Percentiles rank a stretch among this genome's conserved stretches.
These are phyloP conservation scores for Aspergillus sp. DNA, from an alignment of 2,329 filamentous ascomycete species.

Conservation along the genomic window DNA sequence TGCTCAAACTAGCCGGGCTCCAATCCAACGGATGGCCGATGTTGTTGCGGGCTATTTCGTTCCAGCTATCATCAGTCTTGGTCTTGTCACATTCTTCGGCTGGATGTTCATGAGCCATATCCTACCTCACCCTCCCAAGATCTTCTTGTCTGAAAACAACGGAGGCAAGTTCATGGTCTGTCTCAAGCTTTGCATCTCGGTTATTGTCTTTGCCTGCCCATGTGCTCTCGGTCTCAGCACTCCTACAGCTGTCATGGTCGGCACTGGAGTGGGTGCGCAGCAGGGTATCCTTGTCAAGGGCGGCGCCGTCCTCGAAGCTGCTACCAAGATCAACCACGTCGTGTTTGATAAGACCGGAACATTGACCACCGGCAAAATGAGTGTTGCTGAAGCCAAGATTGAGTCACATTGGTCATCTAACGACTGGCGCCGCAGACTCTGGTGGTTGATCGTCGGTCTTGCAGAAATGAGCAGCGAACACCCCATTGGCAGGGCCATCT, in stretches of 20 bases:
- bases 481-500: constrained; percentile 87
- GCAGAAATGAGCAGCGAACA: constrained; percentile 95
- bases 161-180: constrained; percentile 96
- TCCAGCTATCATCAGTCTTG: constrained; percentile 81
- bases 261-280: constrained; percentile 93
- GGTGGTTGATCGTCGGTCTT: constrained; percentile 97
- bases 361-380: constrained; percentile 93
- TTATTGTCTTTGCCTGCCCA: constrained; percentile 96
- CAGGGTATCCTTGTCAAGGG: constrained; percentile 98
- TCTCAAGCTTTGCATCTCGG: constrained; percentile 94
- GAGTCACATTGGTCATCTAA: constrained; percentile 68
- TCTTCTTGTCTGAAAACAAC: constrained; percentile 77
- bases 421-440: constrained; percentile 70
- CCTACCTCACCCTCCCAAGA: constrained; percentile 77
- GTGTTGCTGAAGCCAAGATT: constrained; percentile 71
- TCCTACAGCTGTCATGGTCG: constrained; percentile 97
- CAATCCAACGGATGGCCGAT: constrained; percentile 92
- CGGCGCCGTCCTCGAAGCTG: constrained; percentile 84
- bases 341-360: constrained; percentile 97
- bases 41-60: constrained; percentile 92
- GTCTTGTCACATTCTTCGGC: constrained; percentile 77
- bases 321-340: constrained; percentile 85
- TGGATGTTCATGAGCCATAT: constrained; percentile 97
- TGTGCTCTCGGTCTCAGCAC: constrained; percentile 95
- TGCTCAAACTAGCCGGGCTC: constrained; percentile 89